Evolutionary conservation across 306 rosid species (phyloP).

Genomic region (Vigna nakashimae): DNA sequence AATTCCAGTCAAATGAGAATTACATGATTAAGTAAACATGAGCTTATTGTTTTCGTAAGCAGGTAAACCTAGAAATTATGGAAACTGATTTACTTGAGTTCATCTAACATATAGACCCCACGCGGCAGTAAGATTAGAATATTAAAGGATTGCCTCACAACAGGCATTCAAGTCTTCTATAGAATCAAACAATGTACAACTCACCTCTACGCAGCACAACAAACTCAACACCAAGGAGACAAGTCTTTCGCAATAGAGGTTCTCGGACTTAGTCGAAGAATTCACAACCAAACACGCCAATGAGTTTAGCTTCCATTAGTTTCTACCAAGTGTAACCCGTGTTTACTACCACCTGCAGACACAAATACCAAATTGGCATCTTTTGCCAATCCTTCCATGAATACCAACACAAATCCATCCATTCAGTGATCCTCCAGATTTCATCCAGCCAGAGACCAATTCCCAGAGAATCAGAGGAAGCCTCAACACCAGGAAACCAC

Average conservation of each 20-base stretch:
- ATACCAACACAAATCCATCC: slow-evolving; percentile 47
- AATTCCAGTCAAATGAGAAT: slow-evolving; percentile 45
- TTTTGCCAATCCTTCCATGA: slow-evolving; percentile 48
- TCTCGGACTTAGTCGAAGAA: slow-evolving; percentile 48
- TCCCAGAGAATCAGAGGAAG: slow-evolving; percentile 39
- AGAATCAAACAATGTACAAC: slow-evolving; percentile 72
- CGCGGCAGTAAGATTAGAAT: slow-evolving; percentile 52
- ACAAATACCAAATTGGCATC: slow-evolving; percentile 44
- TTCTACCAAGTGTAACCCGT: slow-evolving; percentile 28
- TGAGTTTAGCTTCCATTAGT: slow-evolving; percentile 48
- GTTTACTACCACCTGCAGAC: slow-evolving; percentile 58
- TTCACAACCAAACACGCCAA: slow-evolving; percentile 49
- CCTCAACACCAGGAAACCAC: slow-evolving; percentile 34
- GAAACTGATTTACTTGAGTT: slow-evolving; percentile 44
- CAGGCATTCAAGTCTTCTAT: slow-evolving; percentile 51
- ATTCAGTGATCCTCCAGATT: slow-evolving; percentile 37
- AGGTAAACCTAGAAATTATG: slow-evolving; percentile 36
- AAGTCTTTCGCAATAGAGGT: slow-evolving; percentile 47
- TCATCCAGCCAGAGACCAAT: slow-evolving; percentile 42
- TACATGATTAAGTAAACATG: slow-evolving; percentile 42
- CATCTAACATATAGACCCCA: slow-evolving; percentile 50
- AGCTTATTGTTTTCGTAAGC: slow-evolving; percentile 45
- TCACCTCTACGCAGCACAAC: slow-evolving; percentile 57
- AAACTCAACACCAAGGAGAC: slow-evolving; percentile 44
- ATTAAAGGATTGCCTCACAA: slow-evolving; percentile 43